A percentile compares a stretch with the other conserved stretches of the same genome.
These are phyloP conservation scores for Carex kokanica DNA, from an alignment of 176 grass and related monocot species.

Conservation along the genomic window DNA sequence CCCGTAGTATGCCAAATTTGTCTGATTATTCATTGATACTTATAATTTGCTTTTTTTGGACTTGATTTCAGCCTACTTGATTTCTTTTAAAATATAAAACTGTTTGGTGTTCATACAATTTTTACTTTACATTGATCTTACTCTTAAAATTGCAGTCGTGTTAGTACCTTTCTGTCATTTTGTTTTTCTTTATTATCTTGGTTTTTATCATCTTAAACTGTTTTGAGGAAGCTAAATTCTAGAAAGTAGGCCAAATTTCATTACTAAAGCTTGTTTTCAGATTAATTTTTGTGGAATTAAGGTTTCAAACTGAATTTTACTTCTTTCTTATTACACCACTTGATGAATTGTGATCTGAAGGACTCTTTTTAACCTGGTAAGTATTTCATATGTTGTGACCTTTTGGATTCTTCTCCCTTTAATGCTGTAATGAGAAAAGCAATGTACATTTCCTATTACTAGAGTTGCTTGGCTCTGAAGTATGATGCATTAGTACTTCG, in stretches of 20 bases:
- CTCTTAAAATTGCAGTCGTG: not conserved
- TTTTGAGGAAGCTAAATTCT: not conserved
- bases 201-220: too few species aligned
- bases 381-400: not conserved
- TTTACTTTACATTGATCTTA: not conserved
- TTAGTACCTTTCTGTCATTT: not conserved
- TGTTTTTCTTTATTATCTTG: not conserved
- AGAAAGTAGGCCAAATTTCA: not conserved
- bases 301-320: not conserved
- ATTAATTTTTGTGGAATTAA: not conserved
- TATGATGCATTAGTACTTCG: constrained; percentile 66
- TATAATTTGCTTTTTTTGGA: not conserved
- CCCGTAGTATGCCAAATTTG: not conserved
- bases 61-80: not conserved
- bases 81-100: not conserved
- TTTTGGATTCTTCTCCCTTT: not conserved
- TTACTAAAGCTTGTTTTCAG: not conserved
- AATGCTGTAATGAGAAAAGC: not conserved
- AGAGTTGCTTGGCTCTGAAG: constrained; percentile 77
- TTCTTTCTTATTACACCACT: not conserved
- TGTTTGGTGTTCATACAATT: not conserved
- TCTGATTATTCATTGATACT: not conserved
- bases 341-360: not conserved
- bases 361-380: not conserved
- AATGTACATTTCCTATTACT: not conserved